Percentiles rank a stretch among this genome's conserved stretches.
These are phyloP conservation scores for Cladophialophora carrionii DNA, from an alignment of 2,329 filamentous ascomycete genomes.

Conservation along the genomic window DNA sequence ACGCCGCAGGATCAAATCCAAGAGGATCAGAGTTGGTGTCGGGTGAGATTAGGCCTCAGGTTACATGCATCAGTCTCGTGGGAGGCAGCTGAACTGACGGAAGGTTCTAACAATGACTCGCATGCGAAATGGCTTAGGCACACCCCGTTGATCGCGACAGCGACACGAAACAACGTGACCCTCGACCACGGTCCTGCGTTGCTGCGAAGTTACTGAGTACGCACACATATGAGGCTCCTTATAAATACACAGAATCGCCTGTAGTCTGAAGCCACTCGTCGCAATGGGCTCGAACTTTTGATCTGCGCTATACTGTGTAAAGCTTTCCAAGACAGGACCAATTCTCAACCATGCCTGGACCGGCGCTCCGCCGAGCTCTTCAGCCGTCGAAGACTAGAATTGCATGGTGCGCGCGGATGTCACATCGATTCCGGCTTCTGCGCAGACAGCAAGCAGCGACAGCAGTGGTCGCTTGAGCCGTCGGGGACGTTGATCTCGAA, in stretches of 20 bases:
- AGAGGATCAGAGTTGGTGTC: not conserved
- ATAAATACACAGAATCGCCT: not conserved
- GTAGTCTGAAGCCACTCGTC: not conserved
- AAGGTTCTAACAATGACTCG: not conserved
- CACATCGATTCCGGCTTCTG: too few relatives aligned
- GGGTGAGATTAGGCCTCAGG: not conserved
- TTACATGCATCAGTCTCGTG: not conserved
- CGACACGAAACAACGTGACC: constrained; percentile 21
- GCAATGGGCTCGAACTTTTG: not conserved
- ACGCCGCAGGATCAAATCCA: not conserved
- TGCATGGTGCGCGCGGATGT: not conserved
- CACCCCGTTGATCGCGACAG: constrained; percentile 2
- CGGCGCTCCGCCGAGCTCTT: not conserved
- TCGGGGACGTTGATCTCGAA: not conserved
- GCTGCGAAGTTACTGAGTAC: not conserved
- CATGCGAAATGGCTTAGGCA: not conserved
- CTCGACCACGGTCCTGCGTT: not conserved
- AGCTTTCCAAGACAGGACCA: not conserved
- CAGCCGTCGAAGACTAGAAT: not conserved
- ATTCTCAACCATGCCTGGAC: not conserved
- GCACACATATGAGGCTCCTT: not conserved
- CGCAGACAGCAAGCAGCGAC: not conserved
- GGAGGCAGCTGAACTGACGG: not conserved
- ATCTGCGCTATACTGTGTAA: not conserved
- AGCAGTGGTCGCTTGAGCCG: not conserved